Evolutionary conservation across 129 eudicot species (phyloP).

Genomic region (Scalesia atractyloides): DNA sequence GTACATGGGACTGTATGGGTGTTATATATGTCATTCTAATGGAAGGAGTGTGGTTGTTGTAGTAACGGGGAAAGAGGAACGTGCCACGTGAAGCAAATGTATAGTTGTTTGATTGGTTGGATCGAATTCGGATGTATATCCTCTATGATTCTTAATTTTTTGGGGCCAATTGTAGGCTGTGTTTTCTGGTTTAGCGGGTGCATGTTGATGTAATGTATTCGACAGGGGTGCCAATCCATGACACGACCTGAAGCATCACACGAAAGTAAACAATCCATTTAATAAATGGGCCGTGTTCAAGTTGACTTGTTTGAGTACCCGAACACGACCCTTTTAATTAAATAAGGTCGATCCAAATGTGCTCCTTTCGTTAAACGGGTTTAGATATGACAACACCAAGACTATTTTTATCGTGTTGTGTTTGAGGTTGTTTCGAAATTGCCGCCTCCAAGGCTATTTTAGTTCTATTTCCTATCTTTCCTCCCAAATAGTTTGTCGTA

Average conservation of each 20-base stretch:
- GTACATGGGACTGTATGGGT: not conserved
- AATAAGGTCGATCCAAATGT: no score
- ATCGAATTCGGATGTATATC: conserved; percentile 27
- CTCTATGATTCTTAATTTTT: conserved; percentile 20
- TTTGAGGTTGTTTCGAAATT: not conserved
- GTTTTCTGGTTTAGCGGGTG: not conserved
- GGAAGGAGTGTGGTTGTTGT: conserved; percentile 13
- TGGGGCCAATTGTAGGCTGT: conserved; percentile 18
- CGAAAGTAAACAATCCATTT: no score
- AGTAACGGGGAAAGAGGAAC: conserved; percentile 20
- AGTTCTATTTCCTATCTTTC: no score
- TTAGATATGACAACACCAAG: not conserved
- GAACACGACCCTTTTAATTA: no score
- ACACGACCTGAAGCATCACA: no score
- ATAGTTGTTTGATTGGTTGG: conserved; percentile 25
- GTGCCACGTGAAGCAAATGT: conserved; percentile 19
- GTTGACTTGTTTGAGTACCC: no score
- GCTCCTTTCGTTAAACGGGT: no score
- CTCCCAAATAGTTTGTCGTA: no score
- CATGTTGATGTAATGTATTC: not conserved
- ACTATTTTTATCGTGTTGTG: not conserved
- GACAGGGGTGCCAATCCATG: no score
- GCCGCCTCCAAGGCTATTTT: no score
- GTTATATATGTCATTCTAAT: not conserved
- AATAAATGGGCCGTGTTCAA: no score